Base-by-base conservation (phyloP, 371 early-diverging fungal species). In the Haplosporangium sp. region DNA sequence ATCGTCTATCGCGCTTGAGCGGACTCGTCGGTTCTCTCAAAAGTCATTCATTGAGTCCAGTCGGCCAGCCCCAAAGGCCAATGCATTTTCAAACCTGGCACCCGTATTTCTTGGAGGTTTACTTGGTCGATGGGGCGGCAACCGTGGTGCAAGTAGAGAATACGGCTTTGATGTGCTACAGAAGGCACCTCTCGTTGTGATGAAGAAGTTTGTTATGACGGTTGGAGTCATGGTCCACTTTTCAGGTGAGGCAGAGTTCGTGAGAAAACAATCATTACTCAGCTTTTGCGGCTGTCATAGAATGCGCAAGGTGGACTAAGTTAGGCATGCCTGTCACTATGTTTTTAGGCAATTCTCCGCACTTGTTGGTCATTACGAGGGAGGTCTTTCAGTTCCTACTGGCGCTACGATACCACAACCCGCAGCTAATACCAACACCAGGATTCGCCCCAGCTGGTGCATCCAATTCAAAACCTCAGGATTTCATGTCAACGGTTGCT, bases 121-220 rank as follows among this genome's bases (percentile, higher is more conserved):
- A 14, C 29, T 76, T 36, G 77, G 77, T 21, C 77, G 71, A 6
- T 76, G 77, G 77, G 77, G 77, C n/a, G 77, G 77, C 11, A 76
- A 76, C 21, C 77, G 77, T 14, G 77, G 77, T n/a, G 64, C 77
- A 42, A 71, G 72, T 12, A 55, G 53, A 45, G 77, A 76, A 29
- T 67, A 64, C n/a, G 77, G 77, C 6, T 76, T 63, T 48, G 77
- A 76, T 60, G 72, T 47, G 1, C 14, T 76, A 10, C 71, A 67
- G 36, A 66, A 63, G 23, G 71, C 77, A 14, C 77, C 77, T 3
- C 55, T 18, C 13, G 58, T 76, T 20, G 20, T 76, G 8, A 38
- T 76, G 47, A 67, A 71, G 40, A 66, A 70, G 60, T 71, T 70
- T 64, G 67, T 76, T 8, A 46, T 67, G 18, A 67, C 71, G 12